Evolutionary conservation across 352 stramenopile species (phyloP).

Genomic region (Peronospora farinosa): DNA sequence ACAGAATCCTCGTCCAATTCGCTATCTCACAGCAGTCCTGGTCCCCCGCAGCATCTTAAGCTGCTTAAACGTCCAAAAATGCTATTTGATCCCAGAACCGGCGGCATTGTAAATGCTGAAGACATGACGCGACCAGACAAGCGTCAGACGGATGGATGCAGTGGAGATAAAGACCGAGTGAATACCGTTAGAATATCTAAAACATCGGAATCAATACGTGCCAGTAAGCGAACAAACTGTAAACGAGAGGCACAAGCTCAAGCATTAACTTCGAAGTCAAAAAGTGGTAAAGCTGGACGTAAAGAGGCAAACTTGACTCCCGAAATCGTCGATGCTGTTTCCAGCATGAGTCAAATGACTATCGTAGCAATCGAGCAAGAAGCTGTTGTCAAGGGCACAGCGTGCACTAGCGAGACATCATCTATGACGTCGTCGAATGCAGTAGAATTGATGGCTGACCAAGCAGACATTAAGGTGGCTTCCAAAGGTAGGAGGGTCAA

Average conservation of each 20-base stretch:
- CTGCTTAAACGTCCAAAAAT: conserved; percentile 63
- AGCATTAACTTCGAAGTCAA: conserved; percentile 5
- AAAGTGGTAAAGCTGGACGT: not conserved
- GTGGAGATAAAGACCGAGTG: conserved; percentile 6
- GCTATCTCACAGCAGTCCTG: conserved; percentile 17
- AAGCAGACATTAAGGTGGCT: not conserved
- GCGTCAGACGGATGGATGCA: conserved; percentile 5
- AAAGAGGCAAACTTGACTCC: conserved; percentile 1
- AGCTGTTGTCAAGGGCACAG: conserved; percentile 1
- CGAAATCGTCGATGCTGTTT: not conserved
- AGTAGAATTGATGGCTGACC: not conserved
- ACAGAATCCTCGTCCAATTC: conserved; percentile 18
- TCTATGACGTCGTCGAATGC: conserved; percentile 5
- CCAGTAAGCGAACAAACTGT: conserved; percentile 1
- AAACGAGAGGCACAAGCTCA: conserved; percentile 6
- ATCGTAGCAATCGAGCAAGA: conserved; percentile 6
- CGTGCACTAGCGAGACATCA: not conserved
- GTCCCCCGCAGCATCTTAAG: conserved; percentile 31
- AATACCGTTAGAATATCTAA: not conserved
- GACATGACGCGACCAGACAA: conserved; percentile 13
- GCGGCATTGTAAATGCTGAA: conserved; percentile 44
- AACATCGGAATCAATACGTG: not conserved
- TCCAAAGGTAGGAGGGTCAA: conserved; percentile 5
- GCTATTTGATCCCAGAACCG: conserved; percentile 70
- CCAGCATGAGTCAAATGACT: not conserved